Evolutionary conservation across 176 grass and related monocot species (phyloP), one percentile per base, ranked within the genome.

Genomic region (Oryza glumipatula): DNA sequence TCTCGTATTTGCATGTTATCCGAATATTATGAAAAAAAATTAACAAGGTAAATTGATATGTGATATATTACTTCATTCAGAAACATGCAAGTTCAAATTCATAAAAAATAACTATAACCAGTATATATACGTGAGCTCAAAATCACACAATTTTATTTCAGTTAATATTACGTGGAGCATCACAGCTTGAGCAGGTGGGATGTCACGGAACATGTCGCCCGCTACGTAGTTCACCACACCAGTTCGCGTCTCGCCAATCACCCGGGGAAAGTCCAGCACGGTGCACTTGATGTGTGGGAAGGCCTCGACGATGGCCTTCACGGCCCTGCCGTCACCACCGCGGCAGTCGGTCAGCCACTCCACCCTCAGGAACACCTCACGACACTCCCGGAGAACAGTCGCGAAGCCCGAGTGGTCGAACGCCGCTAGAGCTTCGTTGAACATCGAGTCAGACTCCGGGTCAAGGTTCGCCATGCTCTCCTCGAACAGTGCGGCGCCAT

Each of bases 131-230:
- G 4, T 35, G 33, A 3, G 33, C 33, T 35, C 0, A 35, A 35
- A 35, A 35, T 35, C 33, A 35, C 33, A n/a, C n/a, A n/a, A n/a
- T n/a, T 9, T 6, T 35, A 35, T 35, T 35, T 35, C 33, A 35
- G 33, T 15, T 2, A 14, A 0, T 15, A 21, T 64, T 76, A 88
- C 85, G 51, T 94, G 88, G 13, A 91, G 78, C 54, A 74, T 12
- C 58, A 88, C 89, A 16, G 76, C 82, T 74, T 86, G 81, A 51
- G 88, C 82, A 26, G 30, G 70, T n/a, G 92, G 92, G 63, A 94
- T 82, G 5, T 33, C 26, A 7, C 83, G 70, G 46, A 94, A 86
- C 78, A 94, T 83, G 67, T 90, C 73, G 30, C 92, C 92, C 0
- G 6, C 81, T 8, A 94, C 82, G 14, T 73, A 81, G 43, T 88